phyloP scores from a whole-genome alignment of 345 rosid genomes.

The Litchi chinensis region DNA sequence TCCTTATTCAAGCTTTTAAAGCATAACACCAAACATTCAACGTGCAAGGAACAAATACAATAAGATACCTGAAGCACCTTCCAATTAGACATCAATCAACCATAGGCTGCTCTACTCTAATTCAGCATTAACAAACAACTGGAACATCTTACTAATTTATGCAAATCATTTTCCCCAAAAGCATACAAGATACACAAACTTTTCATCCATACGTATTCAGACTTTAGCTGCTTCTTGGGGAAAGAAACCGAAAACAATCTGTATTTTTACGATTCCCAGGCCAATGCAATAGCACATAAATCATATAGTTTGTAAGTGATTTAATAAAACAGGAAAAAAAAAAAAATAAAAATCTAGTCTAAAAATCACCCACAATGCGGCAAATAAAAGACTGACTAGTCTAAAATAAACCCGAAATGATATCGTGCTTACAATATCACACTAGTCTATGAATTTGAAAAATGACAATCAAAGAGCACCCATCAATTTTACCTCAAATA shows the following conservation, averaged over 20 bases:
- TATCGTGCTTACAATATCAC: background rate
- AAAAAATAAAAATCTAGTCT: background rate
- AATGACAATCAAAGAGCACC: background rate
- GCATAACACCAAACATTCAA: background rate
- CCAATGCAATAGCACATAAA: background rate
- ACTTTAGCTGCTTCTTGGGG: background rate
- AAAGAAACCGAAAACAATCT: background rate
- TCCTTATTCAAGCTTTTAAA: background rate
- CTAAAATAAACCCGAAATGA: no score
- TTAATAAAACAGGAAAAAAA: no score
- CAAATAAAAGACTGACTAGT: background rate
- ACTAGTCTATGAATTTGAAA: background rate
- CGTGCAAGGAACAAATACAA: background rate
- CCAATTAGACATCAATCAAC: background rate
- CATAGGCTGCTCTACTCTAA: background rate
- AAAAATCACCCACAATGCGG: background rate
- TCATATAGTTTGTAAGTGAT: background rate
- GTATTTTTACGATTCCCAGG: background rate
- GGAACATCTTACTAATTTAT: background rate
- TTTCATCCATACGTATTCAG: background rate
- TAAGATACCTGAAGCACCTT: background rate
- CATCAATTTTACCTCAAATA: background rate
- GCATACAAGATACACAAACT: no score
- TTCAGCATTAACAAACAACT: background rate
- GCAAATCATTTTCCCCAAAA: background rate